Evolutionary conservation across 306 rosid genomes (phyloP), one percentile per base, ranked within the genome.

Genomic region (Quercus berberidifolia): DNA sequence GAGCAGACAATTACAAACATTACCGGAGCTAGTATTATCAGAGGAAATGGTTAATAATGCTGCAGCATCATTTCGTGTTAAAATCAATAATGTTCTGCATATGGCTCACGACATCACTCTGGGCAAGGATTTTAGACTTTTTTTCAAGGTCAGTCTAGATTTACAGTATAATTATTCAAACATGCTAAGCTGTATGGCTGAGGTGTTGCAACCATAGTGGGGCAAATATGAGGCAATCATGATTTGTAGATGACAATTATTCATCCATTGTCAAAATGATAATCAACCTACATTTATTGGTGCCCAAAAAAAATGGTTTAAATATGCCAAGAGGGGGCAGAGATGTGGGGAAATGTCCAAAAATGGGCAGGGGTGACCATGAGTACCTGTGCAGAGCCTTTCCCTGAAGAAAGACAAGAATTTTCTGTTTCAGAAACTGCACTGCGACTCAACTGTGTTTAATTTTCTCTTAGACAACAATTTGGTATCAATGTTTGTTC

Each of bases 81-180:
- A 91, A 86, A 85, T 95, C 85, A 92, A 95, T 49, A 88, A 84
- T 73, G 83, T 87, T 75, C 90, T 95, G 74, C 92, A 89, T 83
- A 86, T 95, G 87, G 99, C 99, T 81, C 99, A 95, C 74, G 97
- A 91, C 76, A 92, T 95, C 86, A 89, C 99, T 77, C 84, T 95
- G 71, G 99, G 99, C 81, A 95, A 92, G 79, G 98, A 95, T 83
- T 95, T 95, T 83, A 89, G 75, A 80, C 82, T 89, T 49, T 92
- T 95, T 84, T 92, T 92, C 79, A 92, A 93, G 98, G 99, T 95
- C 57, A 69, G 88, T 92, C 35, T 81, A 10, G 26, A 20, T 78
- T 57, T 31, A 74, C 78, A n/a, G 51, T 43, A 43, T 74, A 4
- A 4, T 71, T 17, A 51, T 33, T 68, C 20, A 19, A 58, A 64